These are phyloP conservation scores for Hypoxylon sp. DNA, from an alignment of 2,329 filamentous ascomycete genomes.

Conservation along the genomic window DNA sequence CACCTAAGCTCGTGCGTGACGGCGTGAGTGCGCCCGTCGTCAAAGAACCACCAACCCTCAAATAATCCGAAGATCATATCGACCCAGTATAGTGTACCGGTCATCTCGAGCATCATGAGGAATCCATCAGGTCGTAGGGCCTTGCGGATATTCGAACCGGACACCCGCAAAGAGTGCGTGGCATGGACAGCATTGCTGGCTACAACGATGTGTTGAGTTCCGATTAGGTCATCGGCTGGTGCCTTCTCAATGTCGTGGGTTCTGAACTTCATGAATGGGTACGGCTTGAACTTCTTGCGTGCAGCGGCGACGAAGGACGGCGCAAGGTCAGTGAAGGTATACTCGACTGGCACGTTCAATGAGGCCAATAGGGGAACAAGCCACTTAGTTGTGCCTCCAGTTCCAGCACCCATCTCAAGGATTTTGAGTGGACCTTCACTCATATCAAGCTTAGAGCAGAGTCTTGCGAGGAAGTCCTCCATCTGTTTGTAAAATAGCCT, in stretches of 20 bases:
- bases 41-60: slow-evolving; percentile 59
- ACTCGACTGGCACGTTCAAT: slow-evolving; percentile 53
- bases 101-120: slow-evolving; percentile 57
- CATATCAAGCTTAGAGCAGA: slow-evolving; percentile 41
- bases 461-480: slow-evolving; percentile 52
- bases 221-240: slow-evolving; percentile 44
- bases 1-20: slow-evolving; percentile 45
- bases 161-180: slow-evolving; percentile 50
- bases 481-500: slow-evolving; percentile 54
- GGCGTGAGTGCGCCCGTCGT: slow-evolving; percentile 53
- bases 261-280: slow-evolving; percentile 52
- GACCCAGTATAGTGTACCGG: slow-evolving; percentile 50
- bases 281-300: slow-evolving; percentile 47
- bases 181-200: slow-evolving; percentile 58
- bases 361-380: slow-evolving; percentile 51
- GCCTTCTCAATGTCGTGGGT: slow-evolving; percentile 53
- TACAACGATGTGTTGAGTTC: slow-evolving; percentile 55
- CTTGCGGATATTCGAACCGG: slow-evolving; percentile 50
- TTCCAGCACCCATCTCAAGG: slow-evolving; percentile 54
- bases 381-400: slow-evolving; percentile 55
- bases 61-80: slow-evolving; percentile 57
- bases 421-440: slow-evolving; percentile 40
- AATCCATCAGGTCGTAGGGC: slow-evolving; percentile 55
- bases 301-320: slow-evolving; percentile 53
- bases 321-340: slow-evolving; percentile 60